phyloP scores from a whole-genome alignment of 805 yeast species.

The Ogataea henricii region DNA sequence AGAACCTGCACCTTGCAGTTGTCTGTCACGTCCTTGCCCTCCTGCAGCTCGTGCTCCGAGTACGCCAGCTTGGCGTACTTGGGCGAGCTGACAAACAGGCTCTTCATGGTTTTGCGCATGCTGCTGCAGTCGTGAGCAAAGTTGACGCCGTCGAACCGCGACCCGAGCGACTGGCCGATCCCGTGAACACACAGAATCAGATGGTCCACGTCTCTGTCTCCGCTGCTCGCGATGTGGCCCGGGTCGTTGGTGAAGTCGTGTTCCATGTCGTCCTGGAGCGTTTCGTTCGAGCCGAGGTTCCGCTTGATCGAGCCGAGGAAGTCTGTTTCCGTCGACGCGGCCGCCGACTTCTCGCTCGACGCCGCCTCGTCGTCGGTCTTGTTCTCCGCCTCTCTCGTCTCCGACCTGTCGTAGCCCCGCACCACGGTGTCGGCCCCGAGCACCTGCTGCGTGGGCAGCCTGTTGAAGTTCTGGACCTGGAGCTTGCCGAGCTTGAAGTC shows the following conservation, averaged over 20 bases:
- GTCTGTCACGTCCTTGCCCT: conserved; percentile 21
- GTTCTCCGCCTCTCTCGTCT: conserved; percentile 10
- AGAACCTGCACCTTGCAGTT: conserved; percentile 77
- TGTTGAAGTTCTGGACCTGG: conserved; percentile 29
- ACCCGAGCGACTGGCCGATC: conserved; percentile 86
- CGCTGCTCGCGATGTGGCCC: conserved; percentile 39
- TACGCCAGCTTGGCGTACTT: conserved; percentile 42
- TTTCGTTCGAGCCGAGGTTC: conserved; percentile 29
- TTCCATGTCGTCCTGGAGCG: conserved; percentile 49
- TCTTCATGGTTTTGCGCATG: conserved; percentile 58
- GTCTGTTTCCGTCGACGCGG: conserved; percentile 3
- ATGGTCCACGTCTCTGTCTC: conserved; percentile 47
- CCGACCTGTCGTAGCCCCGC: conserved; percentile 44
- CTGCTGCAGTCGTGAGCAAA: conserved; percentile 82
- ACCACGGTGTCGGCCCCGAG: conserved; percentile 51
- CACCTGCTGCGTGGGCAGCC: conserved; percentile 31
- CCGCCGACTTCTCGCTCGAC: neutral
- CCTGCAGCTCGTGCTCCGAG: conserved; percentile 29
- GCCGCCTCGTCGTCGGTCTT: neutral
- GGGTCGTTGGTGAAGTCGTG: conserved; percentile 52
- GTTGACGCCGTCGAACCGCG: conserved; percentile 75
- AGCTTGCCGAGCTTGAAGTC: conserved; percentile 31
- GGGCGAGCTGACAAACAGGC: conserved; percentile 44
- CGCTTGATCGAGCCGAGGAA: conserved; percentile 14
- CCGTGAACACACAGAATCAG: conserved; percentile 92